A percentile compares a stretch with the other conserved stretches of the same genome.
These are phyloP conservation scores for Brassica hybrid DNA, from an alignment of 441 rosid species.

Conservation along the genomic window DNA sequence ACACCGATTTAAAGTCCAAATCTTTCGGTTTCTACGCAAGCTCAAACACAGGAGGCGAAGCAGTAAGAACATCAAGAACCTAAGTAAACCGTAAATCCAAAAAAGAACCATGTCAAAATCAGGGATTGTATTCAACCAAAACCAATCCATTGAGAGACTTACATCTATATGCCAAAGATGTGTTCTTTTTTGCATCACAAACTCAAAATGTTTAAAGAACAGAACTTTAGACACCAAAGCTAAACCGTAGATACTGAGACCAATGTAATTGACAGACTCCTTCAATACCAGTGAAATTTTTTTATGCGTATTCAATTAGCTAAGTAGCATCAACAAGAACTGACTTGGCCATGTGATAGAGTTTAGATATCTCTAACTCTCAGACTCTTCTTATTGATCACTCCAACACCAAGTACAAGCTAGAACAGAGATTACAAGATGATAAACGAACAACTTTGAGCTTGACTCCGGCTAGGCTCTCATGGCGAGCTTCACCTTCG, in stretches of 20 bases:
- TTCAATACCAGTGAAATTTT: not conserved
- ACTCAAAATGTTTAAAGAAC: not conserved
- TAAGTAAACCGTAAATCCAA: not conserved
- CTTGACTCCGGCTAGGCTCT: too few species aligned
- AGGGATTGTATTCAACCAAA: too few species aligned
- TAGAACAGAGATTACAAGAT: too few species aligned
- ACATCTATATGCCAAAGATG: too few species aligned
- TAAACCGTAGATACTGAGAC: not conserved
- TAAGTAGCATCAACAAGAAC: not conserved
- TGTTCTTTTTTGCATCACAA: too few species aligned
- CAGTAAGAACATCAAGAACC: not conserved
- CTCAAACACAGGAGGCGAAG: not conserved
- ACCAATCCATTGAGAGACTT: not conserved
- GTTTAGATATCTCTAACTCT: too few species aligned
- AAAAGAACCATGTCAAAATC: too few species aligned
- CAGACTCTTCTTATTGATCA: too few species aligned
- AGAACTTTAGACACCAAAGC: not conserved
- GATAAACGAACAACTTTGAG: too few species aligned
- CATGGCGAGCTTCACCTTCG: too few species aligned
- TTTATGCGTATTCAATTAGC: not conserved
- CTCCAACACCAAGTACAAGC: too few species aligned
- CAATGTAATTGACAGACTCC: not conserved
- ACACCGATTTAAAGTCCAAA: too few species aligned
- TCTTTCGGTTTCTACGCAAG: not conserved
- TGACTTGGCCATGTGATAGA: not conserved